Evolutionary conservation across 2,329 filamentous ascomycete genomes (phyloP).

Genomic region (Phialophora macrospora): DNA sequence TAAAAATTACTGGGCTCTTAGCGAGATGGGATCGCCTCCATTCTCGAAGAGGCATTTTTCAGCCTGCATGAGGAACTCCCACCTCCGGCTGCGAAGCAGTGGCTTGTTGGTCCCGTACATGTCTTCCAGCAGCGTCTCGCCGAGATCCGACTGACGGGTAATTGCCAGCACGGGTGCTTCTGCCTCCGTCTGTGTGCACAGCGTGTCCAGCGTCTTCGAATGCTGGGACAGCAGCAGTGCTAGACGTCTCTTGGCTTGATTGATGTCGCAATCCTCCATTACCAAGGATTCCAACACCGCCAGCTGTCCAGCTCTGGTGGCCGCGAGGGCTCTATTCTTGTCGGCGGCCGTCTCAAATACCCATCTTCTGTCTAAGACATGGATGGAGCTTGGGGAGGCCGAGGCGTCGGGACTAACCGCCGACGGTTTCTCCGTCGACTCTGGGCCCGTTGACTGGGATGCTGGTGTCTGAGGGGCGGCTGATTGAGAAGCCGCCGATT

Average conservation of each 20-base stretch:
- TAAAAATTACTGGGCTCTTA: neutral
- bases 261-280: neutral
- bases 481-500: too few species aligned
- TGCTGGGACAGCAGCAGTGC: neutral
- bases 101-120: neutral
- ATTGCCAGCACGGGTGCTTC: neutral
- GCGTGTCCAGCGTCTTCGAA: neutral
- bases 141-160: neutral
- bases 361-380: neutral
- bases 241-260: neutral
- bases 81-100: neutral
- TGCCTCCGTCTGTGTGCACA: neutral
- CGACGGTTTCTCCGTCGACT: neutral
- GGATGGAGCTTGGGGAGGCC: neutral
- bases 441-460: too few species aligned
- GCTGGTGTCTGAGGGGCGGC: too few species aligned
- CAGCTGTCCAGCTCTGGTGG: neutral
- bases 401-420: too few species aligned
- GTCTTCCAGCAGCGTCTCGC: neutral
- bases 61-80: neutral
- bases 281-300: neutral
- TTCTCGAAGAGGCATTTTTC: neutral
- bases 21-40: too few species aligned
- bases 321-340: neutral
- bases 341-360: neutral